Conservation (phyloP, 108 stramenopile genomes). For the Cyclotella kingstonii region DNA sequence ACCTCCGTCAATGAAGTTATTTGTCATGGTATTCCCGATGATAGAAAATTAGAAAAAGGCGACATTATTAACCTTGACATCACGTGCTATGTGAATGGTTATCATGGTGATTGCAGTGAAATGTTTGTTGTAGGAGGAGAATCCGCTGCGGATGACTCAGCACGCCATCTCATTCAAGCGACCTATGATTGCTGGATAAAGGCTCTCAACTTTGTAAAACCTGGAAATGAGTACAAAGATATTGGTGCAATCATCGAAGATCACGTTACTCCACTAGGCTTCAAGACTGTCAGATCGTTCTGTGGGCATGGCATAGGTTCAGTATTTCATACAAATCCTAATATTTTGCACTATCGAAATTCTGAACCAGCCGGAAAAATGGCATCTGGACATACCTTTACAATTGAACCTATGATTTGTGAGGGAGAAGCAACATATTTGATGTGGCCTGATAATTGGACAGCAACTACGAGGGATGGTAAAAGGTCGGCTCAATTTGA, state of each 20-base stretch:
- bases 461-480: slow-evolving; percentile 87
- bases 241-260: slow-evolving; percentile 94
- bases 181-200: slow-evolving; percentile 88
- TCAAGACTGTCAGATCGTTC: slow-evolving; percentile 77
- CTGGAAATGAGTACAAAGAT: slow-evolving; percentile 87
- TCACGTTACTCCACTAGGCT: slow-evolving; percentile 61
- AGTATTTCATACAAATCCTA: slow-evolving; percentile 93
- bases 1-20: slow-evolving; percentile 98
- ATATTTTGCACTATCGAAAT: slow-evolving; percentile 94
- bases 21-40: slow-evolving; percentile 99
- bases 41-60: slow-evolving; percentile 75
- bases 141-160: slow-evolving; percentile 53
- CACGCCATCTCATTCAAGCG: slow-evolving; percentile 73
- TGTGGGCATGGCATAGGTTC: slow-evolving; percentile 97
- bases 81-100: slow-evolving; percentile 90
- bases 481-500: slow-evolving; percentile 92
- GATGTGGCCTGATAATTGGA: slow-evolving; percentile 98
- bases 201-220: slow-evolving; percentile 69
- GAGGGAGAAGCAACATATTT: slow-evolving; percentile 66
- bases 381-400: slow-evolving; percentile 95
- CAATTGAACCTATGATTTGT: slow-evolving; percentile 99
- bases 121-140: slow-evolving; percentile 94
- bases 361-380: slow-evolving; percentile 87
- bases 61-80: slow-evolving; percentile 97
- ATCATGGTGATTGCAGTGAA: slow-evolving; percentile 97